These are phyloP conservation scores for Rosa rugosa DNA, from an alignment of 306 rosid species.

Conservation along the genomic window DNA sequence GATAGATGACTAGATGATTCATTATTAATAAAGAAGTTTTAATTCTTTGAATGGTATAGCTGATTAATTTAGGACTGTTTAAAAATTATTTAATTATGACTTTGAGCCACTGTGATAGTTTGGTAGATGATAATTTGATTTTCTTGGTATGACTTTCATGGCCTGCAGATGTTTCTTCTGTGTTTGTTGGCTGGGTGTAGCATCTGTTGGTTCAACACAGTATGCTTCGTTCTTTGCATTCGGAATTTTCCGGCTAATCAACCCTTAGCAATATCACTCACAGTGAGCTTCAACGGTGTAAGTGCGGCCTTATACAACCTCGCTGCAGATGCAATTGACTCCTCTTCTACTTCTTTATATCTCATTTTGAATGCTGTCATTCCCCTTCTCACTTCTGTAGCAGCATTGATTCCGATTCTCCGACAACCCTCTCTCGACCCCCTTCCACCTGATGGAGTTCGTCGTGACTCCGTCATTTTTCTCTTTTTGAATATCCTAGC, in stretches of 20 bases:
- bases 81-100: not conserved
- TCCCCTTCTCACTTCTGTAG: conserved; percentile 67
- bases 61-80: not conserved
- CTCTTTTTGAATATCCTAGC: conserved; percentile 72
- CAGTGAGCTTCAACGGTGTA: conserved; percentile 92
- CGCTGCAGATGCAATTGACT: conserved; percentile 66
- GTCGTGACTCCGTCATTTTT: conserved; percentile 66
- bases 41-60: not conserved
- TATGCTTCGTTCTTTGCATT: conserved; percentile 89
- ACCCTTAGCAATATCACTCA: conserved; percentile 82
- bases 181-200: conserved; percentile 81
- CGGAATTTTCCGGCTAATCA: conserved; percentile 77
- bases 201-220: conserved; percentile 99
- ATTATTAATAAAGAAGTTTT: not conserved
- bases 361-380: conserved; percentile 71
- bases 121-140: not conserved
- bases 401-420: conserved; percentile 70
- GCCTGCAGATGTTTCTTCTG: conserved; percentile 66
- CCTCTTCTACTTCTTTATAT: conserved; percentile 55
- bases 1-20: not conserved
- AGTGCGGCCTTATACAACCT: conserved; percentile 96
- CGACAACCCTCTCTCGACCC: conserved; percentile 72
- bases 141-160: not conserved
- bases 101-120: not conserved
- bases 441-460: conserved; percentile 59